Evolutionary conservation across 2,329 filamentous ascomycete species (phyloP), one percentile per base, ranked within the genome.

Genomic region (Sarocladiaceae sp.): DNA sequence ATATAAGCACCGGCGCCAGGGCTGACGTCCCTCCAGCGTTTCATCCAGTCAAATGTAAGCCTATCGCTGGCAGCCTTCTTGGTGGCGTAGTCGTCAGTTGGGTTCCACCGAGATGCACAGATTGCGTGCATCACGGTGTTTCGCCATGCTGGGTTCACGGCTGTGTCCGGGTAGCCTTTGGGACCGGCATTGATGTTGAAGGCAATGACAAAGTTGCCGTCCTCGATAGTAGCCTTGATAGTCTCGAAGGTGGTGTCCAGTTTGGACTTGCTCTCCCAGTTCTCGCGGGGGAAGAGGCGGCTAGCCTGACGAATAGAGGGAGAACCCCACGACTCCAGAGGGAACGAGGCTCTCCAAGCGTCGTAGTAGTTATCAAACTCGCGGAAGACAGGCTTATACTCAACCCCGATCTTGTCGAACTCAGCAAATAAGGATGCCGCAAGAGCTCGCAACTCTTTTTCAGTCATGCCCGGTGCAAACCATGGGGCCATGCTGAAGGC

Each of bases 141-240:
- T 37, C 77, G 67, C 76, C 76, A 80, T 1, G 75, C 76, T 3
- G 76, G 73, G 58, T 75, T 75, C 35, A 77, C 66, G 5, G 72
- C 69, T 13, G 70, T 75, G 47, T 68, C 66, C 1, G 68, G 65
- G 29, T 69, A 60, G 2, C 57, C 63, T 0, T 58, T 58, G 4
- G 63, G 60, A 0, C 62, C 66, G 3, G 64, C 56, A 0, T 62
- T 63, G 50, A 74, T 72, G 35, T 69, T 67, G 52, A 75, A 71
- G 0, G 62, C 70, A 28, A 73, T 62, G 7, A 78, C 56, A 12
- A 67, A 60, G 12, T 71, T 71, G 13, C 72, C 72, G 12, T 62
- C 63, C 49, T 74, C 66, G 6, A 74, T 60, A 5, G 71, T 64
- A 23, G 66, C 56, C 51, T 67, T 70, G 55, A 74, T 62, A 3